Evolutionary conservation across 2,329 filamentous ascomycete genomes (phyloP), one percentile per base, ranked within the genome.

Genomic region (Colletotrichum camelliae): DNA sequence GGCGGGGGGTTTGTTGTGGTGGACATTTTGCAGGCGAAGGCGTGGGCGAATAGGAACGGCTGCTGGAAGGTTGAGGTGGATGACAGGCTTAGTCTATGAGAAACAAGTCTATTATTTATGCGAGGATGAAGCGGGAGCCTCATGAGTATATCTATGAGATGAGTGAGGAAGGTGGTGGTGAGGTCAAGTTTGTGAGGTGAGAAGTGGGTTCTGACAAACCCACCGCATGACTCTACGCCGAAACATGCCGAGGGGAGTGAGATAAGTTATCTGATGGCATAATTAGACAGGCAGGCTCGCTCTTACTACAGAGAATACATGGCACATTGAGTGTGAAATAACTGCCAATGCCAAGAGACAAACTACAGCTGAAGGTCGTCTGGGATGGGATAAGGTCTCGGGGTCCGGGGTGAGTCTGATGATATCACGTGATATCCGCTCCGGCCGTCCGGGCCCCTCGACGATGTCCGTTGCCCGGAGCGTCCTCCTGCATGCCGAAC

Each of bases 161-260:
- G 33, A n/a, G 2, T 37, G 58, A 9, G 33, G 65, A 8, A 7
- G 5, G 57, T 39, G 21, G 16, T 5, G 29, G 27, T n/a, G 33
- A 61, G 5, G 37, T 39, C 21, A 37, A 39, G 27, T 57, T 35
- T 35, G 31, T 15, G n/a, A 58, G 52, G 61, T 31, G 37, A 43
- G 43, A n/a, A 52, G 74, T 60, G 74, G 70, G 29, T 71, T 68
- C 64, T 64, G 58, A 43, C 57, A 72, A 72, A 68, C 60, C 74
- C 74, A 67, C 69, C 12, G 12, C 6, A 15, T 74, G 70, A 76
- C 70, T 76, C 55, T 73, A 65, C 70, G 64, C 70, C 74, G 70
- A 65, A 73, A 72, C 16, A 33, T 15, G 27, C 67, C 67, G 57
- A 62, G 62, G 7, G 67, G 67, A 35, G 67, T 60, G 35, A 31